Base-by-base conservation (phyloP, 257 asterid genomes). In the Fraxinus quadrangulata region DNA sequence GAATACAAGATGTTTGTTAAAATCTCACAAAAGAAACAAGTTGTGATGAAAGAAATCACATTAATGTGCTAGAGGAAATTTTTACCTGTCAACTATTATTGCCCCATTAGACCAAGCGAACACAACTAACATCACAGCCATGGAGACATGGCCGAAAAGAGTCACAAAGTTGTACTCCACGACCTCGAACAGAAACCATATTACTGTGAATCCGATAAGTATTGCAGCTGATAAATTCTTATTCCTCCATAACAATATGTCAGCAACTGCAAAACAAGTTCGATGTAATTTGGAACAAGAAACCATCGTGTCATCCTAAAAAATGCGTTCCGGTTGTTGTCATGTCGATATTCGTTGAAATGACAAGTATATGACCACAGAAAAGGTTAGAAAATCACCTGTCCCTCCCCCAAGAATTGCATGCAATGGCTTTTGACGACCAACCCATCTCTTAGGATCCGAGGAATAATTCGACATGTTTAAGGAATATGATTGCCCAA, bases 171-270 rank as follows among this genome's bases (percentile, higher is more conserved):
- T 94, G 85, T 89, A 92, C 77, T 87, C 94, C 81, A 86, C 84
- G 17, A 94, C 91, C 85, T 92, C 97, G 24, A 92, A 94, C 30
- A 92, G 88, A 68, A 89, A 88, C 97, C 97, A 94, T 70, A 94
- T 81, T 0, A 77, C 67, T 1, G 97, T 92, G 71, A 83, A 77
- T 17, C 93, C 94, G 0, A 89, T 19, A 40, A 92, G 61, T 24
- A 87, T 88, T 45, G 93, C 92, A 0, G 96, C 96, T 6, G 97
- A 89, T 80, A 91, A 77, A 26, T 87, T 84, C 85, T 82, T 88
- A 84, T 91, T 86, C 87, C 86, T 89, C 98, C 98, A 94, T 36
- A 89, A 78, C 42, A 91, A 37, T 69, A 86, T 67, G 37, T 94
- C 97, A 31, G 94, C 97, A 74, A 79, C 97, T 92, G 91, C 84